These are phyloP conservation scores for Diutina ranongensis DNA, from an alignment of 1,139 yeast genomes.

Conservation along the genomic window DNA sequence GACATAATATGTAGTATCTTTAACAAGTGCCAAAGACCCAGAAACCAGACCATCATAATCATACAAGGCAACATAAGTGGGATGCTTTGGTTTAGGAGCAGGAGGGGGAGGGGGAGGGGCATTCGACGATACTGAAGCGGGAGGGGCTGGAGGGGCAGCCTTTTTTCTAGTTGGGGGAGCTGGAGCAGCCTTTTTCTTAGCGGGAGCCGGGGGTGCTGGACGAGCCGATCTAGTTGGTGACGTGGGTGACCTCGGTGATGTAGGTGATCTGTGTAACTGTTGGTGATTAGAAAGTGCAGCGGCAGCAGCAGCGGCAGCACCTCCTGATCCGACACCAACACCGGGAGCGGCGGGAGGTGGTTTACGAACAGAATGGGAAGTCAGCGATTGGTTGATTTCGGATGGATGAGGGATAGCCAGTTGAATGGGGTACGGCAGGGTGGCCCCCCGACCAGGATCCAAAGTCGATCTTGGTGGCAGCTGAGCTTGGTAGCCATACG, in stretches of 20 bases:
- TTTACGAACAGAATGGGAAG: conserved; percentile 9
- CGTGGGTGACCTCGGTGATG: conserved; percentile 16
- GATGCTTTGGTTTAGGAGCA: conserved; percentile 49
- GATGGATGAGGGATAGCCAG: conserved; percentile 12
- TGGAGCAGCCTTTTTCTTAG: conserved; percentile 23
- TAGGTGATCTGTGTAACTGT: too few species aligned
- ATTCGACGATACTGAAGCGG: conserved; percentile 9
- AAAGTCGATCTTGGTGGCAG: neutral
- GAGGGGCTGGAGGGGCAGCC: conserved; percentile 39
- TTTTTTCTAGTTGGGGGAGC: conserved; percentile 32
- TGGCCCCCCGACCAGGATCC: conserved; percentile 10
- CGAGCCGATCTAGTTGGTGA: conserved; percentile 16
- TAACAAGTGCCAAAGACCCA: conserved; percentile 63
- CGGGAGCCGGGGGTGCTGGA: conserved; percentile 17
- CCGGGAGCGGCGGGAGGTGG: conserved; percentile 9
- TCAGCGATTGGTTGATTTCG: conserved; percentile 6
- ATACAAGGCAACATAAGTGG: conserved; percentile 77
- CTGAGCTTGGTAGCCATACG: neutral
- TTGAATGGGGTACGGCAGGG: conserved; percentile 13
- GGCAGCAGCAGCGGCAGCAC: conserved; percentile 10
- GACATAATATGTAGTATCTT: conserved; percentile 66
- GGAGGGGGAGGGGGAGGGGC: conserved; percentile 30
- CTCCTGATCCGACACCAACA: conserved; percentile 10
- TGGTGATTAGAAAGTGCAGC: conserved; percentile 8
- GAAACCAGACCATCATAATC: conserved; percentile 85